These are phyloP conservation scores for Lunularia cruciata DNA, from an alignment of 225 moss, liverwort and hornwort species.

Conservation along the genomic window DNA sequence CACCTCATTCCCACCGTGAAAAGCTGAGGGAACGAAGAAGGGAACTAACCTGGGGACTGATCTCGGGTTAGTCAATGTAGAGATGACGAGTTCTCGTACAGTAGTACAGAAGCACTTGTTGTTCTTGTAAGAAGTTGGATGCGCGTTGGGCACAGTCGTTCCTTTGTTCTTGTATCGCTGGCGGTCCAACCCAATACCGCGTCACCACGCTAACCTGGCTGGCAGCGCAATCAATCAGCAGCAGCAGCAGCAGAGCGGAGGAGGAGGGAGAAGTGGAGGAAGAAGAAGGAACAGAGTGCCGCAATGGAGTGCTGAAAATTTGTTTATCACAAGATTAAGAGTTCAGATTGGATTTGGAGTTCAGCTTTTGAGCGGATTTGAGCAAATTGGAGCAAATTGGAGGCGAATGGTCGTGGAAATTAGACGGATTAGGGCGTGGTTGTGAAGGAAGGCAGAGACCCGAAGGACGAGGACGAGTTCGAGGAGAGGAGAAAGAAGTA, in stretches of 20 bases:
- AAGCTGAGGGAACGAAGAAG: too few relatives aligned
- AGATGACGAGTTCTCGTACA: too few relatives aligned
- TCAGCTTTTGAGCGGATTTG: not conserved
- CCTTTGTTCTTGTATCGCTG: constrained; percentile 1
- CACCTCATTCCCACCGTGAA: too few relatives aligned
- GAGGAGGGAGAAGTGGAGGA: too few relatives aligned
- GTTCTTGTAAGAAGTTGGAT: too few relatives aligned
- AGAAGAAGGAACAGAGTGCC: not conserved
- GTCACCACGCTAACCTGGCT: not conserved
- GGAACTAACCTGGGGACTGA: too few relatives aligned
- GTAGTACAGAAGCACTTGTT: too few relatives aligned
- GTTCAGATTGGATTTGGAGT: not conserved
- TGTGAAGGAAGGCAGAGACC: not conserved
- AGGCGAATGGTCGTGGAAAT: not conserved
- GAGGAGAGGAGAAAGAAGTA: not conserved
- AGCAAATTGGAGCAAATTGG: not conserved
- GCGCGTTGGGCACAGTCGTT: not conserved
- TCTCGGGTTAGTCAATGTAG: too few relatives aligned
- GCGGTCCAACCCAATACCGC: not conserved
- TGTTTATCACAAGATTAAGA: not conserved
- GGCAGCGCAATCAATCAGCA: not conserved
- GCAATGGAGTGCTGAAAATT: too few relatives aligned
- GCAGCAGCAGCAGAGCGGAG: not conserved
- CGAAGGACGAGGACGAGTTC: not conserved
- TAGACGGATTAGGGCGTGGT: not conserved